These are phyloP conservation scores for Sinapis alba DNA, from an alignment of 441 rosid species.

Conservation along the genomic window DNA sequence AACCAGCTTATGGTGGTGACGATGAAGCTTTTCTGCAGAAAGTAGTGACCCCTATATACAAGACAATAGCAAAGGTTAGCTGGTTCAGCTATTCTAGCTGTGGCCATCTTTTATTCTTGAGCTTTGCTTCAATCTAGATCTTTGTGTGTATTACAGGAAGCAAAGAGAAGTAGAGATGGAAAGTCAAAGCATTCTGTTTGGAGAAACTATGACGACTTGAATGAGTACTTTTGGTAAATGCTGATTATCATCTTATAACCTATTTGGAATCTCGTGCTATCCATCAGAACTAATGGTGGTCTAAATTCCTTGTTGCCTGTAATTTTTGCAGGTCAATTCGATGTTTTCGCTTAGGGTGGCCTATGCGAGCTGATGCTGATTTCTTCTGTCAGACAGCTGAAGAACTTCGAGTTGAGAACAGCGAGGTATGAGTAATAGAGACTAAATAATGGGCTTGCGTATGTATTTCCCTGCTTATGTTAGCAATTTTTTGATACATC, in stretches of 20 bases:
- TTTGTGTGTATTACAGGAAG: conserved; percentile 38
- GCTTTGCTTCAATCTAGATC: neutral
- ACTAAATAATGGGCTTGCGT: neutral
- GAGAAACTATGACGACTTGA: conserved; percentile 98
- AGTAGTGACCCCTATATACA: conserved; percentile 59
- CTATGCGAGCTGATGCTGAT: conserved; percentile 97
- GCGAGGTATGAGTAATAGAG: conserved; percentile 38
- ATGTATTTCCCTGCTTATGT: neutral
- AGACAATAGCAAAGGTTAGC: conserved; percentile 51
- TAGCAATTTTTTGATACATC: neutral
- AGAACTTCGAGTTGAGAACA: conserved; percentile 23
- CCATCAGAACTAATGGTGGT: neutral
- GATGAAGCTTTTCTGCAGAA: conserved; percentile 59
- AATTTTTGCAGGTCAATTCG: conserved; percentile 49
- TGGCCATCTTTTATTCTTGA: neutral
- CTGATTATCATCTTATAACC: conserved; percentile 4
- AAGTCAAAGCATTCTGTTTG: conserved; percentile 88
- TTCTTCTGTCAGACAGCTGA: conserved; percentile 58
- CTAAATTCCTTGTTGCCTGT: neutral
- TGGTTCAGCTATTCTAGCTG: neutral
- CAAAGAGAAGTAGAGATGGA: conserved; percentile 53
- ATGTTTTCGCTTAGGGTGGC: conserved; percentile 93
- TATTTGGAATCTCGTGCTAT: conserved; percentile 9
- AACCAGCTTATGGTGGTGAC: conserved; percentile 62
- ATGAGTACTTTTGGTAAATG: conserved; percentile 66